These are phyloP conservation scores for Solanum chacoense DNA, from an alignment of 305 asterid genomes.

Conservation along the genomic window DNA sequence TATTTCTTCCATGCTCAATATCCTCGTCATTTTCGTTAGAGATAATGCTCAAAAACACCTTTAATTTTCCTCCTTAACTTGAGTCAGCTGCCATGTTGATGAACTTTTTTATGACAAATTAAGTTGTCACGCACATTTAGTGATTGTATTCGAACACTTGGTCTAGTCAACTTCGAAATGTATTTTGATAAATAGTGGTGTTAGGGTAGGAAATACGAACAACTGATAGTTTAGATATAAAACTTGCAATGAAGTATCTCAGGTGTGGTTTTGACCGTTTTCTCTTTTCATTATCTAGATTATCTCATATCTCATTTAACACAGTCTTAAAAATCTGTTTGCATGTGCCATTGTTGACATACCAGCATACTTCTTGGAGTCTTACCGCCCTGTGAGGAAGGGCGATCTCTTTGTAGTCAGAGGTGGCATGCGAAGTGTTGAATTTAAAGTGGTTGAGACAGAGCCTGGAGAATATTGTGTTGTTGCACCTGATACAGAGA, in stretches of 20 bases:
- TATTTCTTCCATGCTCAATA: neutral
- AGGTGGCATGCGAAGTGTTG: slow-evolving; percentile 4
- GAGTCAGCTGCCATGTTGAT: neutral
- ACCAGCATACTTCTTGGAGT: slow-evolving; percentile 37
- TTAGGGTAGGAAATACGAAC: neutral
- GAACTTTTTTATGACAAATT: neutral
- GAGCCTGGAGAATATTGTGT: slow-evolving; percentile 1
- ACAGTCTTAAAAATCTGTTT: neutral
- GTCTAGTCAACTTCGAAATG: neutral
- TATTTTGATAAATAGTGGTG: neutral
- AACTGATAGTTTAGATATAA: neutral
- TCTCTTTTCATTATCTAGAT: neutral
- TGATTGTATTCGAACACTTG: neutral
- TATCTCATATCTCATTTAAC: neutral
- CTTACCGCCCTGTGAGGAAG: slow-evolving; percentile 40
- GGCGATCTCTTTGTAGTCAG: slow-evolving; percentile 16
- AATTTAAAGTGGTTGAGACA: neutral
- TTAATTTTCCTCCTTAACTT: no score
- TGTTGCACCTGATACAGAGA: slow-evolving; percentile 5
- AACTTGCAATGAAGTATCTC: neutral
- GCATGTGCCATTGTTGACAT: neutral
- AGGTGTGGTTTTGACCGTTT: neutral
- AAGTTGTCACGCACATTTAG: neutral
- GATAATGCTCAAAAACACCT: neutral
- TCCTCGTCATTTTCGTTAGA: neutral